phyloP scores from a whole-genome alignment of 345 rosid genomes.

The Turritis glabra region DNA sequence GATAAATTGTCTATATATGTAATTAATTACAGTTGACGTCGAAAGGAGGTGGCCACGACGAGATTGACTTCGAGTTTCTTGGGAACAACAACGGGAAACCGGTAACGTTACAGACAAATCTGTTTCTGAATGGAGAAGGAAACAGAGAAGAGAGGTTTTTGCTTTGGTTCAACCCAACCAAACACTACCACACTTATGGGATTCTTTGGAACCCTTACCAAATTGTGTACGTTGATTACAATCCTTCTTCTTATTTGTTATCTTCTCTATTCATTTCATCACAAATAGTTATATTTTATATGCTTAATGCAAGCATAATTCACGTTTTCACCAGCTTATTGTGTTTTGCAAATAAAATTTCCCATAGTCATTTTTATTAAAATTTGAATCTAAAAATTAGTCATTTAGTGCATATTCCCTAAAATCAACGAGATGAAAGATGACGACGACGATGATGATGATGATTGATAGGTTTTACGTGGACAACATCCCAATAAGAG shows the following conservation, averaged over 20 bases:
- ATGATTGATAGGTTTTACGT: constrained; percentile 51
- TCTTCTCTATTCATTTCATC: background rate
- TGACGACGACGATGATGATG: too few species aligned
- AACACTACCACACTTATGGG: constrained; percentile 55
- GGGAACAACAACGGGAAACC: constrained; percentile 69
- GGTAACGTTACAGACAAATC: constrained; percentile 62
- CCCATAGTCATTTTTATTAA: background rate
- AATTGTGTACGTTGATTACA: constrained; percentile 54
- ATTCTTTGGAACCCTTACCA: constrained; percentile 78
- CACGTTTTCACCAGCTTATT: too few species aligned
- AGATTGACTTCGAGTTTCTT: constrained; percentile 74
- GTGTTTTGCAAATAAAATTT: background rate
- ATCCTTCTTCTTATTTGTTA: background rate
- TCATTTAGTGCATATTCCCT: too few species aligned
- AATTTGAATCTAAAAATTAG: background rate
- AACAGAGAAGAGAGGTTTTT: constrained; percentile 57
- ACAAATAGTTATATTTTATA: background rate
- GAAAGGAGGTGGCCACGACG: constrained; percentile 49
- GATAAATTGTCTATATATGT: background rate
- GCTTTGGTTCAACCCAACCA: constrained; percentile 79
- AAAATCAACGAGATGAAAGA: too few species aligned
- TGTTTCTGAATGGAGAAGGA: constrained; percentile 56
- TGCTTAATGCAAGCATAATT: background rate
- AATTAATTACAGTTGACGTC: constrained; percentile 42
- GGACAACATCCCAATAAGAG: constrained; percentile 68